A percentile compares a stretch with the other conserved stretches of the same genome.
phyloP scores from a whole-genome alignment of 108 stramenopile species.

The Cylindrotheca fusiformis region DNA sequence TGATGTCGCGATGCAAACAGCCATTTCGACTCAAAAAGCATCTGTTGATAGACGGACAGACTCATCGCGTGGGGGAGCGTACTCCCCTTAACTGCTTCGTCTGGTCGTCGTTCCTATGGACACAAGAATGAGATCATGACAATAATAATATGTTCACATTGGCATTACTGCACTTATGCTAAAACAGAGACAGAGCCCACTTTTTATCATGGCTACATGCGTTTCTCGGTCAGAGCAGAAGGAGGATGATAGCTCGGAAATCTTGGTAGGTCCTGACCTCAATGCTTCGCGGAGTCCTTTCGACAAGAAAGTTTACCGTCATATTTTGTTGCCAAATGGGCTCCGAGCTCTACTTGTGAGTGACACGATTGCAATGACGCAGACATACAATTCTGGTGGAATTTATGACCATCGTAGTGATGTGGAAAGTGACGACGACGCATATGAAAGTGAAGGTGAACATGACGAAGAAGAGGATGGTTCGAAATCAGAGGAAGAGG shows the following conservation, averaged over 20 bases:
- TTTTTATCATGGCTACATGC: no score
- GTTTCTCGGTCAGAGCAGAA: no score
- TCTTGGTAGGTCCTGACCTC: conserved; percentile 28
- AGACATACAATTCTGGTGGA: conserved; percentile 26
- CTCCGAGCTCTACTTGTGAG: conserved; percentile 70
- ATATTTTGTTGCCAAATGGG: conserved; percentile 81
- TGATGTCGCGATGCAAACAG: no score
- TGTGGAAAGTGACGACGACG: conserved; percentile 35
- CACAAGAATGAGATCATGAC: no score
- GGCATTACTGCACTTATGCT: no score
- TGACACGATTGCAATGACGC: conserved; percentile 80
- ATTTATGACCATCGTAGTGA: conserved; percentile 24
- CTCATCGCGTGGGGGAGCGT: no score
- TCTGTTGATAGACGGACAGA: no score
- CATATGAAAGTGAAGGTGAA: conserved; percentile 32
- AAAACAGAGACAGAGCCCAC: no score
- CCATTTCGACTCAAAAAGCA: no score
- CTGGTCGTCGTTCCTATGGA: no score
- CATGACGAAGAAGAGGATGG: conserved; percentile 43
- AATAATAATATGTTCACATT: no score
- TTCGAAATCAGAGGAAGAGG: conserved; percentile 22
- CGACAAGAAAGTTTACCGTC: conserved; percentile 82
- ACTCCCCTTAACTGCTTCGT: no score
- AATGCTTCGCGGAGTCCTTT: conserved; percentile 29
- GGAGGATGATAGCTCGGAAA: not conserved